phyloP scores from a whole-genome alignment of 768 basidiomycete species.

The Macrolepiota fuliginosa region DNA sequence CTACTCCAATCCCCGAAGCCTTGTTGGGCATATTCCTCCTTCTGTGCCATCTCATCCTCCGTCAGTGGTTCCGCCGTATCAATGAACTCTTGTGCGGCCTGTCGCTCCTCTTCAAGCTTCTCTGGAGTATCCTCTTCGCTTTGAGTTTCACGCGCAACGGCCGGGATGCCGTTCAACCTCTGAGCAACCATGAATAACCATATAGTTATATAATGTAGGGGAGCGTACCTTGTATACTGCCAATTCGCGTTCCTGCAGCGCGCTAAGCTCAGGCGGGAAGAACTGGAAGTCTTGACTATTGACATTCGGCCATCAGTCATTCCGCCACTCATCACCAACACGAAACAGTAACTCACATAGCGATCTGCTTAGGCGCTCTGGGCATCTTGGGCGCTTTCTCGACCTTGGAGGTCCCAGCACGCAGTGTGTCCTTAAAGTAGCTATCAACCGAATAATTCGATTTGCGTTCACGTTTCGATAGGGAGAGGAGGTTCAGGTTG shows the following conservation, averaged over 20 bases:
- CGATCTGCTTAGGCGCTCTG: slow-evolving; percentile 84
- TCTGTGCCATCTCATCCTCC: slow-evolving; percentile 81
- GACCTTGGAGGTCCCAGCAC: slow-evolving; percentile 70
- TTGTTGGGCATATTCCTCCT: slow-evolving; percentile 70
- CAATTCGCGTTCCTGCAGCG: slow-evolving; percentile 84
- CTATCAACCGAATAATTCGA: slow-evolving; percentile 92
- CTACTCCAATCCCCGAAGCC: slow-evolving; percentile 93
- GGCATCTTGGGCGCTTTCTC: slow-evolving; percentile 84
- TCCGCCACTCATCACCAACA: neutral
- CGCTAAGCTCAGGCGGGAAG: slow-evolving; percentile 77
- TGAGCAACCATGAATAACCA: slow-evolving; percentile 19
- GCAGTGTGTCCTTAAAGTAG: slow-evolving; percentile 92
- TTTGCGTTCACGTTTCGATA: slow-evolving; percentile 93
- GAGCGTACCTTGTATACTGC: slow-evolving; percentile 70
- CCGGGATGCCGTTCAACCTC: slow-evolving; percentile 66
- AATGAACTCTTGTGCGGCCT: slow-evolving; percentile 80
- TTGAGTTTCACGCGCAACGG: slow-evolving; percentile 60
- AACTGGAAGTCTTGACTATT: slow-evolving; percentile 94
- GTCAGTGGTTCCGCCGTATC: slow-evolving; percentile 92
- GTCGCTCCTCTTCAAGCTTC: slow-evolving; percentile 77
- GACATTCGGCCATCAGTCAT: slow-evolving; percentile 1
- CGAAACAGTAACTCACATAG: slow-evolving; percentile 51
- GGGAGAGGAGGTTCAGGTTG: slow-evolving; percentile 75
- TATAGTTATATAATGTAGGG: neutral
- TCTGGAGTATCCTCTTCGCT: slow-evolving; percentile 80